Conservation (phyloP, 345 rosid genomes). For the Gossypium raimondii region DNA sequence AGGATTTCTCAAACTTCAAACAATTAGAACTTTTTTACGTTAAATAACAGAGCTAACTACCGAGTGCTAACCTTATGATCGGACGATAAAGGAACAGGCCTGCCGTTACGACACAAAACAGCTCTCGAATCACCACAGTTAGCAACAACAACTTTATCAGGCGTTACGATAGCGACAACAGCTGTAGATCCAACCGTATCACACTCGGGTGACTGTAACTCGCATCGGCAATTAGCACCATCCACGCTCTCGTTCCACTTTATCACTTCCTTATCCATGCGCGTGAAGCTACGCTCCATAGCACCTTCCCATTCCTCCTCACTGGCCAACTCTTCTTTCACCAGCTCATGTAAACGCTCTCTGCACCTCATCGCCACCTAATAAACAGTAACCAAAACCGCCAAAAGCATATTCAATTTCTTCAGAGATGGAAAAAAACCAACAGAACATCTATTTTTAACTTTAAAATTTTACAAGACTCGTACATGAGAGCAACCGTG, state of each 20-base stretch:
- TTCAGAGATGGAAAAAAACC: not conserved
- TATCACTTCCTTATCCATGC: slow-evolving; percentile 51
- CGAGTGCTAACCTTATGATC: slow-evolving; percentile 69
- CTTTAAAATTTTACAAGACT: not conserved
- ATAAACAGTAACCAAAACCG: not conserved
- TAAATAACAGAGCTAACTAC: not conserved
- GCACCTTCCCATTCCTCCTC: slow-evolving; percentile 41
- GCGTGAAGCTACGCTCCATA: slow-evolving; percentile 60
- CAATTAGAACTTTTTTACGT: not conserved
- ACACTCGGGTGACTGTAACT: slow-evolving; percentile 63
- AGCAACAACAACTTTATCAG: slow-evolving; percentile 61
- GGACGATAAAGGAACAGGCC: slow-evolving; percentile 61
- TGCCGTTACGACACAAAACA: slow-evolving; percentile 71
- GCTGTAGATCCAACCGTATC: slow-evolving; percentile 94
- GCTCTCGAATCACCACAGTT: slow-evolving; percentile 97
- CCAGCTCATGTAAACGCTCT: slow-evolving; percentile 60
- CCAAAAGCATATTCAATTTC: not conserved
- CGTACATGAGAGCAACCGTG: slow-evolving; percentile 81
- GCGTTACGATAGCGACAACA: slow-evolving; percentile 66
- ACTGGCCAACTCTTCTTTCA: slow-evolving; percentile 40
- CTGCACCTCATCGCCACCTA: slow-evolving; percentile 62
- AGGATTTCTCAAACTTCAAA: not conserved
- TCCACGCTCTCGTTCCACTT: slow-evolving; percentile 21
- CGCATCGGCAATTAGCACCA: slow-evolving; percentile 51
- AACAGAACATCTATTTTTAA: not conserved